These are phyloP conservation scores for Globisporangium apiculatum DNA, from an alignment of 352 stramenopile species.

Conservation along the genomic window DNA sequence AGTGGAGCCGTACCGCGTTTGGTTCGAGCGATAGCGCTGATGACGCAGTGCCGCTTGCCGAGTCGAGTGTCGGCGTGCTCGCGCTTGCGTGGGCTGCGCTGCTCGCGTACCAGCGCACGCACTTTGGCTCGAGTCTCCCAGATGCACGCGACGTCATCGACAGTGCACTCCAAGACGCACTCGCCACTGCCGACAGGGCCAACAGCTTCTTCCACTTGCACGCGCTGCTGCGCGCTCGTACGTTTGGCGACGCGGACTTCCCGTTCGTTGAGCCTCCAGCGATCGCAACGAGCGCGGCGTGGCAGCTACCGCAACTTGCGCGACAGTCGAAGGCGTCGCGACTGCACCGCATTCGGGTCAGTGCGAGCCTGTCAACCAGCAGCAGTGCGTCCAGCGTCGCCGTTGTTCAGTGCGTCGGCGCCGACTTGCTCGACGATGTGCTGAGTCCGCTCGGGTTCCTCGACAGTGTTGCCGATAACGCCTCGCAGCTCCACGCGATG, in stretches of 20 bases:
- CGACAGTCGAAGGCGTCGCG: slow-evolving; percentile 1
- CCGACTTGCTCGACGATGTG: slow-evolving; percentile 53
- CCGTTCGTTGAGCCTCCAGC: slow-evolving; percentile 23
- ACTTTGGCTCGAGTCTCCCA: background rate
- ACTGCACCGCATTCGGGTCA: slow-evolving; percentile 4
- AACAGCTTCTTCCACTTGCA: slow-evolving; percentile 57
- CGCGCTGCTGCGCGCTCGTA: slow-evolving; percentile 30
- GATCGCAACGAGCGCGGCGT: slow-evolving; percentile 20
- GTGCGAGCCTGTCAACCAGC: too few species aligned
- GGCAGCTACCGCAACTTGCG: slow-evolving; percentile 18
- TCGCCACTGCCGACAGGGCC: slow-evolving; percentile 29
- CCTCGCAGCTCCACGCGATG: slow-evolving; percentile 49
- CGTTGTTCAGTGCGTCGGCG: slow-evolving; percentile 44
- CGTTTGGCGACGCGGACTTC: slow-evolving; percentile 25
- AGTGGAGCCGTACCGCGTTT: slow-evolving; percentile 25
- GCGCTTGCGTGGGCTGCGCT: slow-evolving; percentile 46
- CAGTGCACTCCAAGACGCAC: slow-evolving; percentile 28
- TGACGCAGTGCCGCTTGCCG: slow-evolving; percentile 12
- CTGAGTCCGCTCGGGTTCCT: slow-evolving; percentile 46
- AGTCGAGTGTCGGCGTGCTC: slow-evolving; percentile 25
- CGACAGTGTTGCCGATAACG: slow-evolving; percentile 25
- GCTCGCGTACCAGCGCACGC: slow-evolving; percentile 25
- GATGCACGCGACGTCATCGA: slow-evolving; percentile 12
- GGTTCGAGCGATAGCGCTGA: slow-evolving; percentile 13
- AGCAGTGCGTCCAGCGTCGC: slow-evolving; percentile 6